Percentiles rank a stretch among this genome's conserved stretches.
Conservation (phyloP, 352 stramenopile genomes). For the Globisporangium camurandrum region DNA sequence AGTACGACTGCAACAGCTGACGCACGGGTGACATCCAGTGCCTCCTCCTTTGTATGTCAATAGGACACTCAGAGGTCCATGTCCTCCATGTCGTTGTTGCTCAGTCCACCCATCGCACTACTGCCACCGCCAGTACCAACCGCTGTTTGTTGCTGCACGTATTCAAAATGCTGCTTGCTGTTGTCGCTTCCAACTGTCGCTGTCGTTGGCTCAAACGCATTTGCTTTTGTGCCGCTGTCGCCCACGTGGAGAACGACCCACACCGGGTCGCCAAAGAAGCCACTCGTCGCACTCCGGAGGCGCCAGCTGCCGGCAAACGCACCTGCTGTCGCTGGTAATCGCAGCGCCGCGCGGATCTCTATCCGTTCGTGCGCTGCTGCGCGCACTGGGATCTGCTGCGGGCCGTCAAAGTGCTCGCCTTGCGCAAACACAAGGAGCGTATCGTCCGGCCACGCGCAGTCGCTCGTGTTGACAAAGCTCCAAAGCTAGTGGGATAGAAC, state of each 20-base stretch:
- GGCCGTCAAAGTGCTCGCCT: conserved; percentile 52
- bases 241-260: conserved; percentile 74
- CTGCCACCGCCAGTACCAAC: not conserved
- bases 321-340: conserved; percentile 44
- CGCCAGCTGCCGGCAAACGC: conserved; percentile 74
- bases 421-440: conserved; percentile 63
- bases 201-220: no score
- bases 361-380: conserved; percentile 37
- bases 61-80: conserved; percentile 1
- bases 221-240: conserved; percentile 14
- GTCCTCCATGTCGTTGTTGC: not conserved
- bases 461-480: conserved; percentile 69
- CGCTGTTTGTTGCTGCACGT: no score
- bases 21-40: no score
- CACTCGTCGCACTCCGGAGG: conserved; percentile 43
- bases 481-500: conserved; percentile 31
- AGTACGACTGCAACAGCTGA: no score
- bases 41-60: no score
- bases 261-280: conserved; percentile 70
- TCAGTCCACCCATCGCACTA: no score
- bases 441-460: conserved; percentile 40
- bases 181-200: no score
- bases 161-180: no score
- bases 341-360: conserved; percentile 50
- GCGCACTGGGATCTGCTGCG: conserved; percentile 42